Evolutionary conservation across 345 rosid genomes (phyloP).

Genomic region (Eutrema yunnanense): DNA sequence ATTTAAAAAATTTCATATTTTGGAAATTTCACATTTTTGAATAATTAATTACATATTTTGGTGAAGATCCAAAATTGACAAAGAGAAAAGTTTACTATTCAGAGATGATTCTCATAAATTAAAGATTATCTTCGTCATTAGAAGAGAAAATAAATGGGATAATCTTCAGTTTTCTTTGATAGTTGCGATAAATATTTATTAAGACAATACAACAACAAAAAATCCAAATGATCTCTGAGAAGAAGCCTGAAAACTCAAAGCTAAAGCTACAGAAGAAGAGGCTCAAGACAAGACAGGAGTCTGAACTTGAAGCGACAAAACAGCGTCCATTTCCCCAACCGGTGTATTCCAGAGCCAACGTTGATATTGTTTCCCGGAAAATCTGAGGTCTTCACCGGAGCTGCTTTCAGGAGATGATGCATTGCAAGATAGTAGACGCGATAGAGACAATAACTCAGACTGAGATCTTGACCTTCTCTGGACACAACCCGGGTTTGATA

Average conservation of each 20-base stretch:
- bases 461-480: conserved; percentile 34
- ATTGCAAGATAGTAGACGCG: conserved; percentile 28
- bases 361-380: conserved; percentile 9
- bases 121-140: background rate
- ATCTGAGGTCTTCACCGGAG: conserved; percentile 12
- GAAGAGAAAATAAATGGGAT: background rate
- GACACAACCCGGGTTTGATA: conserved; percentile 3
- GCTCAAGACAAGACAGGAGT: conserved; percentile 9
- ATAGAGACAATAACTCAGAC: conserved; percentile 43
- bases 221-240: background rate
- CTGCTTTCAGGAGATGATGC: conserved; percentile 8
- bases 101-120: background rate
- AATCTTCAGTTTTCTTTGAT: background rate
- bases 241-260: background rate
- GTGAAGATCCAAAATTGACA: background rate
- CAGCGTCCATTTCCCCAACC: conserved; percentile 35
- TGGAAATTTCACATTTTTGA: background rate
- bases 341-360: conserved; percentile 38
- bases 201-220: conserved; percentile 11
- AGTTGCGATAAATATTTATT: background rate
- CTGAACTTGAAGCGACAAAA: conserved; percentile 54
- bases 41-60: background rate
- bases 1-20: background rate
- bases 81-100: background rate
- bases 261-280: conserved; percentile 12